Evolutionary conservation across 495 filamentous ascomycete species (phyloP).

Genomic region (Halenospora varia): DNA sequence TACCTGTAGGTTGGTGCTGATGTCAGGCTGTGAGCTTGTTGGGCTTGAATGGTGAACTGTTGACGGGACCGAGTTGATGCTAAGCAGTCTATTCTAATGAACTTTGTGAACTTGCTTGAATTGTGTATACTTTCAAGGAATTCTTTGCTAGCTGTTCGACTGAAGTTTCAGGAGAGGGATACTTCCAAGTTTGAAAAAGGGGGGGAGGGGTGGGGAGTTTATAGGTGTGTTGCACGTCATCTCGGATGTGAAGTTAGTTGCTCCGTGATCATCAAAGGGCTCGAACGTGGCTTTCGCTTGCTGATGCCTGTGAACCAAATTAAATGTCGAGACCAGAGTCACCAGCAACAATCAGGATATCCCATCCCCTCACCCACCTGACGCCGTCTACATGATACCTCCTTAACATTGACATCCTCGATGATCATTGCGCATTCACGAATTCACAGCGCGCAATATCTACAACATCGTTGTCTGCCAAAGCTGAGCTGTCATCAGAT

Average conservation of each 20-base stretch:
- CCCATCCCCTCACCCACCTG: not conserved
- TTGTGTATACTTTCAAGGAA: too few species aligned
- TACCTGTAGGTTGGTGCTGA: too few species aligned
- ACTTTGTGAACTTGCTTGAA: too few species aligned
- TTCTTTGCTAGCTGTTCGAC: too few species aligned
- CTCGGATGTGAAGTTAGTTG: not conserved
- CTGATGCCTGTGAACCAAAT: not conserved
- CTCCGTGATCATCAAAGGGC: not conserved
- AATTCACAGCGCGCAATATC: not conserved
- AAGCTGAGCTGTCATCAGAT: not conserved
- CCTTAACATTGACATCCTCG: not conserved
- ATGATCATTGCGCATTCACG: not conserved
- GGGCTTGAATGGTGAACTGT: too few species aligned
- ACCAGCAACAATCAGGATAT: not conserved
- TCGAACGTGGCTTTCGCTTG: not conserved
- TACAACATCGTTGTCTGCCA: not conserved
- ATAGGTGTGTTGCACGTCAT: not conserved
- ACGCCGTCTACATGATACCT: slow-evolving; percentile 4
- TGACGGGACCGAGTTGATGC: too few species aligned
- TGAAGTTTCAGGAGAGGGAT: too few species aligned
- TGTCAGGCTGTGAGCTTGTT: too few species aligned
- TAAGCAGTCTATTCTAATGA: too few species aligned
- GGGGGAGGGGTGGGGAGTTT: too few species aligned
- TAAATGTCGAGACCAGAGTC: slow-evolving; percentile 20
- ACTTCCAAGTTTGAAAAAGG: too few species aligned